phyloP scores from a whole-genome alignment of 192 early-diverging fungal genomes.

The Chytriomyces hyalinus region DNA sequence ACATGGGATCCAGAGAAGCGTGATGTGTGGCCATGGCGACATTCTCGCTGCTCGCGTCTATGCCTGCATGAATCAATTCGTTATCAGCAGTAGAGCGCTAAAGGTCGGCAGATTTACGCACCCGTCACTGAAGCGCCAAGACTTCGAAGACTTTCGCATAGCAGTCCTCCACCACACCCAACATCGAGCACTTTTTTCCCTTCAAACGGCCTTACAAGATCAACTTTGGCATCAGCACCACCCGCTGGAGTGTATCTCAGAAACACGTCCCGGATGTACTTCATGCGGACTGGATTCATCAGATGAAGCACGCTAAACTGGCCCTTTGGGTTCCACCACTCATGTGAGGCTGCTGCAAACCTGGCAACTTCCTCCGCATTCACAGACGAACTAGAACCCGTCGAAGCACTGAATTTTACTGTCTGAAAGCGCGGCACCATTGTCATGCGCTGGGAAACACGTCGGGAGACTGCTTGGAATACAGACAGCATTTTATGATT shows the following conservation, averaged over 20 bases:
- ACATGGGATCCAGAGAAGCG: conserved; percentile 66
- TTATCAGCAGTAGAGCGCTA: too few relatives aligned
- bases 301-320: conserved; percentile 79
- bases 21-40: conserved; percentile 80
- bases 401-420: too few relatives aligned
- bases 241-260: conserved; percentile 5
- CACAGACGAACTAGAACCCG: conserved; percentile 43
- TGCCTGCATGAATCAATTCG: conserved; percentile 52
- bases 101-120: neutral
- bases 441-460: too few relatives aligned
- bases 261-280: conserved; percentile 70
- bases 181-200: conserved; percentile 80
- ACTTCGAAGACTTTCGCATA: conserved; percentile 71
- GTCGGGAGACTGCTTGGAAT: too few relatives aligned
- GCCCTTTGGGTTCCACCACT: conserved; percentile 93
- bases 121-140: conserved; percentile 35
- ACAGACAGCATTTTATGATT: too few relatives aligned
- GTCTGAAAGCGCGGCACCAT: too few relatives aligned
- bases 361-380: conserved; percentile 75
- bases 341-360: conserved; percentile 67
- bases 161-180: conserved; percentile 92
- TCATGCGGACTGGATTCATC: conserved; percentile 64
- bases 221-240: conserved; percentile 3
- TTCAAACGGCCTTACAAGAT: conserved; percentile 43
- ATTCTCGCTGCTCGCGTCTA: conserved; percentile 88